A percentile compares a stretch with the other conserved stretches of the same genome.
Evolutionary conservation across 2,329 filamentous ascomycete genomes (phyloP).

Genomic region (Harringtonia aguacate): DNA sequence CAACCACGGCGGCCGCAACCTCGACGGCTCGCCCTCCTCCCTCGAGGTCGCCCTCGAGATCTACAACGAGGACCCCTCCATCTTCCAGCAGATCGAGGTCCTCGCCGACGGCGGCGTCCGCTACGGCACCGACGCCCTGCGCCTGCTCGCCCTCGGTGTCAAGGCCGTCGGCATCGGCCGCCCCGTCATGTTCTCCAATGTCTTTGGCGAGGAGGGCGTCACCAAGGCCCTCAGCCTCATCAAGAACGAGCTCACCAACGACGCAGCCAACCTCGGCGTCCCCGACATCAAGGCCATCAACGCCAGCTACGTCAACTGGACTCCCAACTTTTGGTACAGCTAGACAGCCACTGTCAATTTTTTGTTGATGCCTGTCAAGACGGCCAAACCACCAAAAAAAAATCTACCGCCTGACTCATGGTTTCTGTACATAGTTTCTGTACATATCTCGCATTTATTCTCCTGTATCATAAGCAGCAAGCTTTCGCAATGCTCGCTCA

Average conservation of each 20-base stretch:
- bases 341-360: too few relatives aligned
- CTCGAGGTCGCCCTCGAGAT: constrained; percentile 34
- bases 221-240: constrained; percentile 31
- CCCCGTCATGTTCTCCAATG: constrained; percentile 36
- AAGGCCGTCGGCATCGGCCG: constrained; percentile 35
- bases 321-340: constrained; percentile 17
- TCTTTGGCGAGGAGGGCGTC: constrained; percentile 38
- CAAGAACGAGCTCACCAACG: constrained; percentile 36
- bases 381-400: too few relatives aligned
- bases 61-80: constrained; percentile 27
- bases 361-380: too few relatives aligned
- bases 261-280: constrained; percentile 32
- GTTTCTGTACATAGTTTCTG: too few relatives aligned
- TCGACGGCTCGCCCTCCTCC: constrained; percentile 32
- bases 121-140: constrained; percentile 35
- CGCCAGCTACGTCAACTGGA: constrained; percentile 17
- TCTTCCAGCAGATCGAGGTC: constrained; percentile 32
- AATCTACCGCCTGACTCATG: too few relatives aligned
- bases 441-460: too few relatives aligned
- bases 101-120: constrained; percentile 35
- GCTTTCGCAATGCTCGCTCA: too few relatives aligned
- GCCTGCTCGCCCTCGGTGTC: constrained; percentile 33
- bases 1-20: constrained; percentile 40
- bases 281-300: constrained; percentile 24
- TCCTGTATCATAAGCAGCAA: too few relatives aligned